These are phyloP conservation scores for Eleusine indica DNA, from an alignment of 176 grass and related monocot species.

Conservation along the genomic window DNA sequence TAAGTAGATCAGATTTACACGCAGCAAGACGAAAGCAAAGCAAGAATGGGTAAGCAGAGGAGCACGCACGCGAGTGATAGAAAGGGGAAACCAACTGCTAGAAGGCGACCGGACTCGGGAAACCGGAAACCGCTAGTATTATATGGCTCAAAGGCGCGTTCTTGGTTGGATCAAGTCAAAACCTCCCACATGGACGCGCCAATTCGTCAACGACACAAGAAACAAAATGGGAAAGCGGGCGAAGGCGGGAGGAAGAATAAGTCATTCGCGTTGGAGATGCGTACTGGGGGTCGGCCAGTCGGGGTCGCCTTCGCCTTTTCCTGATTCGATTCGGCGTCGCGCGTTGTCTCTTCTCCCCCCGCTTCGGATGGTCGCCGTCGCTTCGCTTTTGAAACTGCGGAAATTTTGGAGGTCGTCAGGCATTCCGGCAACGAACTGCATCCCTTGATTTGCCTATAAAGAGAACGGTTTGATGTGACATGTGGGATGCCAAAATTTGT, in stretches of 20 bases:
- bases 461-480: neutral
- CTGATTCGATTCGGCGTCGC: constrained; percentile 24
- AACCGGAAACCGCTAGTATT: constrained; percentile 1
- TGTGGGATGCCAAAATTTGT: neutral
- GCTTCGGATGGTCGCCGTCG: constrained; percentile 25
- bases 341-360: neutral
- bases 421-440: neutral
- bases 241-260: neutral
- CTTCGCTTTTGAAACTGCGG: constrained; percentile 24
- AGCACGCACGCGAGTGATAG: constrained; percentile 5
- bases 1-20: constrained; percentile 33
- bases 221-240: neutral
- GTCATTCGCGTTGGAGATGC: neutral
- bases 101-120: constrained; percentile 6
- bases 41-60: constrained; percentile 33
- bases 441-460: neutral
- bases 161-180: constrained; percentile 57
- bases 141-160: constrained; percentile 35
- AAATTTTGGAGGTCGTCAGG: neutral
- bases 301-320: neutral
- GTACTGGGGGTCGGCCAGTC: neutral
- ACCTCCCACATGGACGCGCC: constrained; percentile 31
- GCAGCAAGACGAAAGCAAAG: constrained; percentile 30
- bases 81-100: neutral
- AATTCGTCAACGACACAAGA: constrained; percentile 40